phyloP scores from a whole-genome alignment of 176 grass and related monocot species.

The Pontederia paniculata region DNA sequence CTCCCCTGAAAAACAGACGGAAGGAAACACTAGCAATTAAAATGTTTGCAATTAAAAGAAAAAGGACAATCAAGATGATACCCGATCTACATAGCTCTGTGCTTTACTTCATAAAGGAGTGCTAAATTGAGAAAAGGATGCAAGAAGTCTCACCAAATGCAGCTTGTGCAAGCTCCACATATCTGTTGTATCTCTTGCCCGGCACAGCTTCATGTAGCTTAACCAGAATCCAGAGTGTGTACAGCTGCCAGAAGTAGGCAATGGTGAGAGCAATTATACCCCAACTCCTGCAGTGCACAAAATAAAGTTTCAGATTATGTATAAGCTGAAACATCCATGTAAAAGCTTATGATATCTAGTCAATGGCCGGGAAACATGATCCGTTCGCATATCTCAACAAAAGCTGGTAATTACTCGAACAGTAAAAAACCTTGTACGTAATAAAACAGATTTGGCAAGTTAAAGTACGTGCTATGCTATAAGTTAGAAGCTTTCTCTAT shows the following conservation, averaged over 20 bases:
- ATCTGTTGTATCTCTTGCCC: conserved; percentile 92
- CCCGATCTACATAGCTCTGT: too few relatives aligned
- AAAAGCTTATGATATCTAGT: too few relatives aligned
- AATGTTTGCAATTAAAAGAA: not conserved
- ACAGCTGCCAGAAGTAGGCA: conserved; percentile 97
- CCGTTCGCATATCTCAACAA: too few relatives aligned
- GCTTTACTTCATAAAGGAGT: not conserved
- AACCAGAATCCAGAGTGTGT: conserved; percentile 87
- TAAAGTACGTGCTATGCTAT: too few relatives aligned
- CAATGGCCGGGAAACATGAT: too few relatives aligned
- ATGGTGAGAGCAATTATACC: conserved; percentile 77
- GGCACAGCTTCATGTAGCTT: conserved; percentile 97
- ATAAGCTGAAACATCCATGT: not conserved
- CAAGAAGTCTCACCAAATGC: conserved; percentile 89
- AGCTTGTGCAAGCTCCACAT: conserved; percentile 93
- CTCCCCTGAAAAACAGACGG: too few relatives aligned
- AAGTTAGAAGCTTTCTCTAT: too few relatives aligned
- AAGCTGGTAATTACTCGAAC: too few relatives aligned
- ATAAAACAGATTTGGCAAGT: too few relatives aligned
- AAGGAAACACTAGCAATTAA: not conserved
- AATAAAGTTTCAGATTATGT: conserved; percentile 7
- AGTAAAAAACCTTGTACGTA: too few relatives aligned
- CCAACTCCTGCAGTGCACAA: conserved; percentile 69
- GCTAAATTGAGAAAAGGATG: too few relatives aligned
- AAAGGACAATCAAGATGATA: not conserved